Evolutionary conservation across 2,329 filamentous ascomycete species (phyloP).

Genomic region (Bipolaris gigantea): DNA sequence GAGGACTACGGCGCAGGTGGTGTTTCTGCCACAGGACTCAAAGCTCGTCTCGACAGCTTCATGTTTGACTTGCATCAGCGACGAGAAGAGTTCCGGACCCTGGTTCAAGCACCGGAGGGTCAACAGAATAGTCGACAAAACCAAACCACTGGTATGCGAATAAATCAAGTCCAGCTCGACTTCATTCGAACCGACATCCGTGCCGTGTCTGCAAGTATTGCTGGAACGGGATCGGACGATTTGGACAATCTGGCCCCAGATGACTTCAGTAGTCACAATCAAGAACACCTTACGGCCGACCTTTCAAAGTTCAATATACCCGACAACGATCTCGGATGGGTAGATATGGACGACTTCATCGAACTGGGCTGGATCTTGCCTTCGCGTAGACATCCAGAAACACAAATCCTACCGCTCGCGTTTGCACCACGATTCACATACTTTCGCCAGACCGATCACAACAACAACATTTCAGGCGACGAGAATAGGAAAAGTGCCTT

Average conservation of each 20-base stretch:
- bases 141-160: slow-evolving; percentile 89
- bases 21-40: slow-evolving; percentile 92
- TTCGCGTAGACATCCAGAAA: slow-evolving; percentile 85
- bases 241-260: slow-evolving; percentile 69
- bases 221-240: slow-evolving; percentile 75
- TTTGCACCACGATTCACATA: slow-evolving; percentile 96
- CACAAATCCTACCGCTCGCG: slow-evolving; percentile 88
- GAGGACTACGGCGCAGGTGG: slow-evolving; percentile 79
- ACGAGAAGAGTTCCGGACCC: slow-evolving; percentile 84
- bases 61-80: slow-evolving; percentile 96
- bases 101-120: slow-evolving; percentile 67
- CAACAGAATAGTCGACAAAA: slow-evolving; percentile 67
- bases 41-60: slow-evolving; percentile 93
- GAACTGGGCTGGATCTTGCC: slow-evolving; percentile 96
- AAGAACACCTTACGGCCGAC: slow-evolving; percentile 56
- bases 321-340: slow-evolving; percentile 93
- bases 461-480: slow-evolving; percentile 76
- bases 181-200: slow-evolving; percentile 88
- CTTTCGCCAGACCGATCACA: slow-evolving; percentile 94
- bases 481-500: slow-evolving; percentile 84
- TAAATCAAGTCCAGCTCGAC: slow-evolving; percentile 92
- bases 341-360: slow-evolving; percentile 99
- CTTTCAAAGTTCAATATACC: slow-evolving; percentile 92
- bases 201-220: slow-evolving; percentile 88
- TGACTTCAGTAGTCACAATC: slow-evolving; percentile 58